Percentiles rank a stretch among this genome's conserved stretches.
phyloP scores from a whole-genome alignment of 352 stramenopile species.

The Pythium monospermum region DNA sequence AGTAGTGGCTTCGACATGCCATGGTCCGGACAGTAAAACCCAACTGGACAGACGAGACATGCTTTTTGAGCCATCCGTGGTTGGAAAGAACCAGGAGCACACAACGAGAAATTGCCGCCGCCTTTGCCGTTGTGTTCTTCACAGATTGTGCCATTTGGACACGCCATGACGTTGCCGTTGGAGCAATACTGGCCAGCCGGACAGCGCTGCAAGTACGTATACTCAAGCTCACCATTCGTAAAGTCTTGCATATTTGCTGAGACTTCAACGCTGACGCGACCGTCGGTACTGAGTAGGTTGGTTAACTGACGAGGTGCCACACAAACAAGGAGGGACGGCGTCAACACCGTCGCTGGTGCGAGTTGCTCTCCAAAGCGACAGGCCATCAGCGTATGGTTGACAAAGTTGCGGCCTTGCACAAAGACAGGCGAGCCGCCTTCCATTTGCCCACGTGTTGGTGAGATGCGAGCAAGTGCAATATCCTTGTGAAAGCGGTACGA shows the following conservation, averaged over 20 bases:
- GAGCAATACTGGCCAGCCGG: slow-evolving; percentile 56
- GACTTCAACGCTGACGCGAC: slow-evolving; percentile 72
- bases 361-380: slow-evolving; percentile 84
- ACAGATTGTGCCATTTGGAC: slow-evolving; percentile 88
- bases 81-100: slow-evolving; percentile 91
- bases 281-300: slow-evolving; percentile 36
- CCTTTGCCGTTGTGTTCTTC: slow-evolving; percentile 18
- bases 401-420: slow-evolving; percentile 91
- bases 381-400: slow-evolving; percentile 82
- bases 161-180: slow-evolving; percentile 46
- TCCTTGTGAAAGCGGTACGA: slow-evolving; percentile 85
- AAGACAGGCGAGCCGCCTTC: slow-evolving; percentile 86
- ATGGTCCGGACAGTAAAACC: slow-evolving; percentile 92
- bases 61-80: slow-evolving; percentile 62
- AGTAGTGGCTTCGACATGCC: slow-evolving; percentile 87
- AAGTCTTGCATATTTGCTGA: slow-evolving; percentile 85
- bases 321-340: slow-evolving; percentile 70
- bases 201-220: slow-evolving; percentile 70
- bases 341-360: slow-evolving; percentile 78
- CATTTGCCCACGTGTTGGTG: slow-evolving; percentile 67
- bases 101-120: slow-evolving; percentile 92
- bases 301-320: slow-evolving; percentile 59
- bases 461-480: slow-evolving; percentile 69
- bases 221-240: slow-evolving; percentile 58
- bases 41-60: slow-evolving; percentile 92